phyloP scores from a whole-genome alignment of 1,284 basidiomycete species.

The Ustilago xerochloae region DNA sequence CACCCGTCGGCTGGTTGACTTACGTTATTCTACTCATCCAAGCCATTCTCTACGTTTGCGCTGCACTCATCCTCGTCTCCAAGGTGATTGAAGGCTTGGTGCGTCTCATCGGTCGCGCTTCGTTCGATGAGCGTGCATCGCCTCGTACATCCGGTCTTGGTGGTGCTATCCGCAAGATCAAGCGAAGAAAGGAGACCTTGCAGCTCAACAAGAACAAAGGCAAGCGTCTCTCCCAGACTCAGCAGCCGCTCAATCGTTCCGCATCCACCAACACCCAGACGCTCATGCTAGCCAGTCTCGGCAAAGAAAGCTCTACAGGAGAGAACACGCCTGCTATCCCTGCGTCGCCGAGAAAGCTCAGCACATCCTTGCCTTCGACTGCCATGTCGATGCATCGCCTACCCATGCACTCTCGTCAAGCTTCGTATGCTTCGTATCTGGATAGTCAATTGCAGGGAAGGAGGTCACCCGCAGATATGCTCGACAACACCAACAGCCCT shows the following conservation, averaged over 20 bases:
- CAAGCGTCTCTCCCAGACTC: slow-evolving; percentile 13
- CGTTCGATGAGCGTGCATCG: slow-evolving; percentile 77
- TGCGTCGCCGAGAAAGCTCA: slow-evolving; percentile 31
- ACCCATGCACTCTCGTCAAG: slow-evolving; percentile 55
- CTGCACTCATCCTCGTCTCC: slow-evolving; percentile 81
- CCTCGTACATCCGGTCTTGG: slow-evolving; percentile 51
- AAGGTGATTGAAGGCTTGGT: slow-evolving; percentile 85
- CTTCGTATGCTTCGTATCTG: slow-evolving; percentile 54
- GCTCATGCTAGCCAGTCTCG: slow-evolving; percentile 31
- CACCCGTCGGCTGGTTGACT: slow-evolving; percentile 80
- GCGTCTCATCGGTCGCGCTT: slow-evolving; percentile 81
- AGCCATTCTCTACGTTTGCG: slow-evolving; percentile 83
- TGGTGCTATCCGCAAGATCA: slow-evolving; percentile 56
- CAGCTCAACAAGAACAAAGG: slow-evolving; percentile 50
- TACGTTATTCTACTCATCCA: slow-evolving; percentile 90
- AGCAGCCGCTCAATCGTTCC: slow-evolving; percentile 21
- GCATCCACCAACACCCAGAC: slow-evolving; percentile 29
- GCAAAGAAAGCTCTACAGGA: slow-evolving; percentile 28
- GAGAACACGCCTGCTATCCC: slow-evolving; percentile 18
- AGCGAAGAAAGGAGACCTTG: slow-evolving; percentile 40
- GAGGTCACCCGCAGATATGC: slow-evolving; percentile 40
- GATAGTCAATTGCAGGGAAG: slow-evolving; percentile 44
- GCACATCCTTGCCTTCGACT: slow-evolving; percentile 28
- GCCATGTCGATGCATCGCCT: slow-evolving; percentile 39
- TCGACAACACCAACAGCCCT: slow-evolving; percentile 38